Evolutionary conservation across 1,284 basidiomycete species (phyloP).

Genomic region (Golubevia sp.): DNA sequence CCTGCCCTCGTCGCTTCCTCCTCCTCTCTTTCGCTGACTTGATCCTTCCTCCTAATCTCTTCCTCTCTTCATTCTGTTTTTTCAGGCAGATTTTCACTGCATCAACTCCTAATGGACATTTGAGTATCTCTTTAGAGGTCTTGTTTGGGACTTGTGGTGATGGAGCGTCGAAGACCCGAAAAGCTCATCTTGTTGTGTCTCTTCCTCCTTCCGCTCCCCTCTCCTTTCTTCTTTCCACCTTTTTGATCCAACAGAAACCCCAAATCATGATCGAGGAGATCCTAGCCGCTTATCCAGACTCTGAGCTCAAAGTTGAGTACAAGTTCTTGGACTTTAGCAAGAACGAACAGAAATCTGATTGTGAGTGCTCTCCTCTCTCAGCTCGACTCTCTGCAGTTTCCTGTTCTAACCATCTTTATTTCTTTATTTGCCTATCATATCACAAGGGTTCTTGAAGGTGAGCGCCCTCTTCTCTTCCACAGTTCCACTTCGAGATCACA

Average conservation of each 20-base stretch:
- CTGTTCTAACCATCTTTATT: background rate
- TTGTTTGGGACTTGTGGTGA: too few relatives aligned
- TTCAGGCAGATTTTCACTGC: background rate
- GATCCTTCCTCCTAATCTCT: background rate
- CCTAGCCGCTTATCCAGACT: conserved; percentile 67
- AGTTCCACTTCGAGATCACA: background rate
- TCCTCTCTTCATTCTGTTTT: background rate
- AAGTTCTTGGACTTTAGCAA: conserved; percentile 67
- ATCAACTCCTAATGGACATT: background rate
- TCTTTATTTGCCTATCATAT: background rate
- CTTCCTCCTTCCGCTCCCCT: too few relatives aligned
- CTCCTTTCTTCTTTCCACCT: too few relatives aligned
- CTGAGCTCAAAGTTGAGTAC: conserved; percentile 68
- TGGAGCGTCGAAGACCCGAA: too few relatives aligned
- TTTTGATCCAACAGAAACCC: too few relatives aligned
- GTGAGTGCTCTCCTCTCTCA: background rate
- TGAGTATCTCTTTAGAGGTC: too few relatives aligned
- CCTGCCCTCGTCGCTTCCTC: too few relatives aligned
- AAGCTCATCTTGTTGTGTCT: too few relatives aligned
- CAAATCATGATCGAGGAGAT: conserved; percentile 67
- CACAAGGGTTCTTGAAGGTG: conserved; percentile 67
- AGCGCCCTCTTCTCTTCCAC: background rate
- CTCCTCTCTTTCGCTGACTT: background rate
- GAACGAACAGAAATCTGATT: conserved; percentile 68
- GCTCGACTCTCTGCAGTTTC: background rate